Conservation (phyloP, 495 filamentous ascomycete species). For the Entonaema liquescens region DNA sequence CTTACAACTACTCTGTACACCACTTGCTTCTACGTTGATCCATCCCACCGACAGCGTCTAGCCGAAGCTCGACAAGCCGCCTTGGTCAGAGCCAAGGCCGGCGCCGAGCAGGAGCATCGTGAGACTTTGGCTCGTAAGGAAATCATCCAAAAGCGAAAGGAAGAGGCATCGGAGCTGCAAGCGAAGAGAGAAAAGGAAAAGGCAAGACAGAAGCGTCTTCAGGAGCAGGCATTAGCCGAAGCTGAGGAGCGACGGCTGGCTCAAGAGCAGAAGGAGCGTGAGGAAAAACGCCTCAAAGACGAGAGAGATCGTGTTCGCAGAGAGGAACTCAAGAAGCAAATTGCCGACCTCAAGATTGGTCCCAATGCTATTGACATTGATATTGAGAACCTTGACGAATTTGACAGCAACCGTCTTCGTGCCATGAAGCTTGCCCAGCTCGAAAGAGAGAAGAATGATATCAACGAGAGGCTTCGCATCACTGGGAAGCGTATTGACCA, state of each 20-base stretch:
- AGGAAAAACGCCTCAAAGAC: conserved; percentile 84
- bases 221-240: conserved; percentile 84
- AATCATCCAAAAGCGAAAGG: conserved; percentile 95
- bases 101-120: conserved; percentile 88
- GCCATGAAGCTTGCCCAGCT: conserved; percentile 93
- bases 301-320: conserved; percentile 92
- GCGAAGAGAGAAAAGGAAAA: conserved; percentile 92
- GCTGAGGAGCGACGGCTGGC: conserved; percentile 86
- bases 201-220: conserved; percentile 81
- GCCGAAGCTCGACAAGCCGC: conserved; percentile 81
- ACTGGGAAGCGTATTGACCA: conserved; percentile 97
- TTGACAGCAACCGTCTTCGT: conserved; percentile 88
- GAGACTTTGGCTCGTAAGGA: conserved; percentile 88
- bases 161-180: conserved; percentile 83
- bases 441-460: conserved; percentile 95
- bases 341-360: conserved; percentile 88
- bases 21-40: conserved; percentile 94
- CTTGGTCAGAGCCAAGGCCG: conserved; percentile 79
- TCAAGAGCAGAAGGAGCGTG: conserved; percentile 90
- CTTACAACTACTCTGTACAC: conserved; percentile 90
- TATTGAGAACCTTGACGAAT: conserved; percentile 74
- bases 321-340: conserved; percentile 93
- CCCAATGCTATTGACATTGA: conserved; percentile 85
- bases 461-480: conserved; percentile 86
- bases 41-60: conserved; percentile 80